Evolutionary conservation across 164 flowering plant species (phyloP).

Genomic region (Brasenia schreberi): DNA sequence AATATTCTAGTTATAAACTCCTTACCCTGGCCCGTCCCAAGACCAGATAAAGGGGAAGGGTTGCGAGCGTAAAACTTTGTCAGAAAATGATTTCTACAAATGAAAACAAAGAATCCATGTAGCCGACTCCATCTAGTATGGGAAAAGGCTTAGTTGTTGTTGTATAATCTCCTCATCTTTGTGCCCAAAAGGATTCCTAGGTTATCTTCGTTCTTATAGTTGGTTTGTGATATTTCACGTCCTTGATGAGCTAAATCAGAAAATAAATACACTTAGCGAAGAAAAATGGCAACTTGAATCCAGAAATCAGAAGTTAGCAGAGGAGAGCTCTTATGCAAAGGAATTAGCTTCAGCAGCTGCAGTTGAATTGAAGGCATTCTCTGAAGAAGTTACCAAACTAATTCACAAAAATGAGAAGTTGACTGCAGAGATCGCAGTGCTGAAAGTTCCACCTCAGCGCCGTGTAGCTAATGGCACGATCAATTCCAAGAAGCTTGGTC

Average conservation of each 20-base stretch:
- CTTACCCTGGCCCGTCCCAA: too few relatives aligned
- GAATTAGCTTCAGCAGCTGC: constrained; percentile 99
- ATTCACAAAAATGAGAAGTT: constrained; percentile 82
- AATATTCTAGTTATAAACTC: too few relatives aligned
- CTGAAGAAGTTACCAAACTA: constrained; percentile 95
- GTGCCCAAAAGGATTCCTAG: too few relatives aligned
- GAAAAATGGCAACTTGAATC: constrained; percentile 63
- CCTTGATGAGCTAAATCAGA: constrained; percentile 57
- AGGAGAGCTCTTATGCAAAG: constrained; percentile 94
- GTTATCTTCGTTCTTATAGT: constrained; percentile 1
- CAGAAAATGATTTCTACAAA: too few relatives aligned
- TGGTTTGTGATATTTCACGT: constrained; percentile 18
- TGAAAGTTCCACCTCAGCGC: constrained; percentile 50
- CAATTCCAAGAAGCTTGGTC: constrained; percentile 49
- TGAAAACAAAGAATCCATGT: too few relatives aligned
- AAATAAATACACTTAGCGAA: constrained; percentile 37
- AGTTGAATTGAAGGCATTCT: constrained; percentile 89
- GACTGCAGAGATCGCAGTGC: constrained; percentile 51
- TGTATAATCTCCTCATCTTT: background rate
- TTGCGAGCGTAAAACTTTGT: too few relatives aligned
- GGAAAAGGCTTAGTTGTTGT: too few relatives aligned
- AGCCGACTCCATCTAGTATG: too few relatives aligned
- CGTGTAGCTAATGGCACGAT: constrained; percentile 19
- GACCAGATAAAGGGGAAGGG: too few relatives aligned
- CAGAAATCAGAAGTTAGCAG: constrained; percentile 76